Base-by-base conservation (phyloP, 2,329 filamentous ascomycete genomes). In the Sphaceloma murrayae region DNA sequence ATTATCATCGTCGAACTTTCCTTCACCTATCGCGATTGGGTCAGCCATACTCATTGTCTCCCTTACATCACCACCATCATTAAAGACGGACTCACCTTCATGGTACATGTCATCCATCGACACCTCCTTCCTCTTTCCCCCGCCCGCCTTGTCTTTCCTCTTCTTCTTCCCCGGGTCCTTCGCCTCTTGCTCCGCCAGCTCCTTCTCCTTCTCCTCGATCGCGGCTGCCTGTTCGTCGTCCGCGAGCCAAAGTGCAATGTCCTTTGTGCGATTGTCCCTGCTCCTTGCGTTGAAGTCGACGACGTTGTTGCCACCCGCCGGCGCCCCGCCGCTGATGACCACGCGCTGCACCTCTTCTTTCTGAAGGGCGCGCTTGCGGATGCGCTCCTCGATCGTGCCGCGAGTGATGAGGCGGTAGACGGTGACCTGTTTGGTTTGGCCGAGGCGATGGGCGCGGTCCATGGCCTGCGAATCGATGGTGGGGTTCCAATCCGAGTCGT, bases 261-360 rank as follows among this genome's bases (percentile, higher is more conserved):
- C 91, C 66, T 94, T 93, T 60, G 93, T 95, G 51, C 88, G 79
- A 65, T 93, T 95, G 68, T 95, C 89, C 4, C 82, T 74, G 49
- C 80, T 80, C 43, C 91, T 81, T 42, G 89, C 91, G 62, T 94
- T 96, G 72, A 98, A 96, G 69, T 96, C 91, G 50, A 96, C 89
- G 14, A 55, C 52, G 16, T 46, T 49, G 42, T 52, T 51, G 30
- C 54, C 58, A 50, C 84, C 84, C 46, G 83, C 82, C 52, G 76
- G 75, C 30, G 78, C 75, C 47, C 88, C 87, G 54, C 89, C 91
- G 39, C 85, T 84, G 57, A 96, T 96, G 60, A 95, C 89, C 18
- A 96, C 89, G 45, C 91, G 86, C 64, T 95, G 89, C 52, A 98
- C 91, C 62, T 98, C 91, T 67, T 98, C 91, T 68, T 98, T 98